phyloP scores from a whole-genome alignment of 1,139 yeast genomes.

The Kodamaea anthophila region DNA sequence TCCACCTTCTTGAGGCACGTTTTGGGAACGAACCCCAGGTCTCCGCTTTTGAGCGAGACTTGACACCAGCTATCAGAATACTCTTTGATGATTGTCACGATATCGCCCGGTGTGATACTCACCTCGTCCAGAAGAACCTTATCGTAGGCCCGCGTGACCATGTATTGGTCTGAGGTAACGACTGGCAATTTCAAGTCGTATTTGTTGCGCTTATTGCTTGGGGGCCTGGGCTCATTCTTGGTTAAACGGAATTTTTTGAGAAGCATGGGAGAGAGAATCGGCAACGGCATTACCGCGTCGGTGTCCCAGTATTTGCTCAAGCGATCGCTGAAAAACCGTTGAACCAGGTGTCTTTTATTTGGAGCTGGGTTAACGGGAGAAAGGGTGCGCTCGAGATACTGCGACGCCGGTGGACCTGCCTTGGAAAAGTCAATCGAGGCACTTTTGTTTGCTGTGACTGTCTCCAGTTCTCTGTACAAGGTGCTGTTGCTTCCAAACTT shows the following conservation, averaged over 20 bases:
- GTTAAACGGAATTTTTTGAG: conserved; percentile 28
- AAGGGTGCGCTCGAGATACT: not conserved
- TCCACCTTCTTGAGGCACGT: conserved; percentile 21
- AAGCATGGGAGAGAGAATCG: conserved; percentile 24
- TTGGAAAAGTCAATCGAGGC: not conserved
- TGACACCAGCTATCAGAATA: conserved; percentile 40
- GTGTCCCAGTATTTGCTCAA: conserved; percentile 12
- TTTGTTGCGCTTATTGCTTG: not conserved
- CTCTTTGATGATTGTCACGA: conserved; percentile 20
- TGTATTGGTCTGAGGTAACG: conserved; percentile 6
- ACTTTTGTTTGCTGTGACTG: too few species aligned
- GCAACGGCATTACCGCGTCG: conserved; percentile 1
- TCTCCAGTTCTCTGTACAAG: conserved; percentile 1
- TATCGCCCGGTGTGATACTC: conserved; percentile 26
- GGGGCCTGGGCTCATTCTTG: conserved; percentile 1
- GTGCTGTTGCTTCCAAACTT: not conserved
- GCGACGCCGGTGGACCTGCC: not conserved
- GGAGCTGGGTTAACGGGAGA: not conserved
- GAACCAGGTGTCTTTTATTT: conserved; percentile 9
- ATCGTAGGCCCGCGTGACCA: conserved; percentile 23
- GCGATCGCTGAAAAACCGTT: conserved; percentile 14
- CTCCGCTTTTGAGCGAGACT: conserved; percentile 14
- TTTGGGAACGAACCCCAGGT: conserved; percentile 31
- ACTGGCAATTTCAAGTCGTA: conserved; percentile 4
- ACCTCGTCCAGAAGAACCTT: conserved; percentile 31